These are phyloP conservation scores for Orychophragmus violaceus DNA, from an alignment of 345 rosid species.

Conservation along the genomic window DNA sequence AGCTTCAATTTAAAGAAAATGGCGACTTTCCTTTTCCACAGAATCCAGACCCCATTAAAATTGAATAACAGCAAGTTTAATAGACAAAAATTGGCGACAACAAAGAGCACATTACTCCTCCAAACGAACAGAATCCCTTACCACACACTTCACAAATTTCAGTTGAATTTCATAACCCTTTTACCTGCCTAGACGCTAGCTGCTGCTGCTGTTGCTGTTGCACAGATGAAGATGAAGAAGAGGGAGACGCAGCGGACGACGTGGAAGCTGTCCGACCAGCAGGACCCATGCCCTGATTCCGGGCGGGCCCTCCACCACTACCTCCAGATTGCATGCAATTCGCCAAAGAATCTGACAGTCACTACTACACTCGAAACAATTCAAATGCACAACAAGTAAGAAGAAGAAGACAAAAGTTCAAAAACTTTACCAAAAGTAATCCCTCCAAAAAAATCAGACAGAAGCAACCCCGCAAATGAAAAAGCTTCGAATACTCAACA, in stretches of 20 bases:
- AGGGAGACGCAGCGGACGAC: constrained; percentile 90
- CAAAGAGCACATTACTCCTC: not conserved
- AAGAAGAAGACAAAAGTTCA: not conserved
- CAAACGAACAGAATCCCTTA: not conserved
- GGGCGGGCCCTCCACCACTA: constrained; percentile 76
- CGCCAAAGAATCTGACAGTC: constrained; percentile 9
- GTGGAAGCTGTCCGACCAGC: constrained; percentile 81
- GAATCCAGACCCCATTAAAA: not conserved
- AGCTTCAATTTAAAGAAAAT: not conserved
- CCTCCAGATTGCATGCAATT: constrained; percentile 85
- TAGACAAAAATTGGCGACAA: not conserved
- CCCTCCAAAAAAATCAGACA: constrained; percentile 41
- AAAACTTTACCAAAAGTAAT: constrained; percentile 30
- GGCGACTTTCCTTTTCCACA: constrained; percentile 10
- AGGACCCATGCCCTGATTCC: constrained; percentile 50
- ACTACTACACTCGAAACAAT: constrained; percentile 19
- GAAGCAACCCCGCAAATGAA: not conserved
- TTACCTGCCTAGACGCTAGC: constrained; percentile 67
- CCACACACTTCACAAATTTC: no score
- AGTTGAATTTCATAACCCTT: not conserved
- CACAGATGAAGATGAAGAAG: constrained; percentile 92
- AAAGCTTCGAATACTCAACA: constrained; percentile 50
- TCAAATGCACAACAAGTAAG: not conserved
- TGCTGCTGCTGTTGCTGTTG: constrained; percentile 57
- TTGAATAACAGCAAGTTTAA: not conserved